phyloP scores from a whole-genome alignment of 768 basidiomycete genomes.

The Termitomyces sp. region DNA sequence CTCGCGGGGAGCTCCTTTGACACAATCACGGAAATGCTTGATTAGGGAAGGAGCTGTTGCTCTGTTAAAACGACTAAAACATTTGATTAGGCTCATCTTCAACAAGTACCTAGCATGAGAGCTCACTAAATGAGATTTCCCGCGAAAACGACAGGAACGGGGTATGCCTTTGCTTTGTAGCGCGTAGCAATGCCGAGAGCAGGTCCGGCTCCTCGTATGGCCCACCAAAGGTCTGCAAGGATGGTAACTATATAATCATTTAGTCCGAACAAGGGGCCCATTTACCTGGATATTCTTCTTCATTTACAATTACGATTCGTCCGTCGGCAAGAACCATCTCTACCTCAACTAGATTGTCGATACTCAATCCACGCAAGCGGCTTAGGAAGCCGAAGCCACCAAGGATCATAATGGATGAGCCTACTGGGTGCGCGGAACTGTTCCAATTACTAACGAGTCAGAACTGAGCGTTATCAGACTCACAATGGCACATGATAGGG shows the following conservation, averaged over 20 bases:
- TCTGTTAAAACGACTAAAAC: slow-evolving; percentile 73
- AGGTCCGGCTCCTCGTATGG: slow-evolving; percentile 78
- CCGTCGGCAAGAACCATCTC: slow-evolving; percentile 93
- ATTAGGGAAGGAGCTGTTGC: slow-evolving; percentile 87
- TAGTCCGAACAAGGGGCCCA: background rate
- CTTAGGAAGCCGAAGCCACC: slow-evolving; percentile 90
- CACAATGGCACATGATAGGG: slow-evolving; percentile 83
- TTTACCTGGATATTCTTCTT: slow-evolving; percentile 67
- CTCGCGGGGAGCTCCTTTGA: slow-evolving; percentile 84
- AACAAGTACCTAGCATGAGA: background rate
- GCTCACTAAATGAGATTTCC: slow-evolving; percentile 90
- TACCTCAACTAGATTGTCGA: slow-evolving; percentile 88
- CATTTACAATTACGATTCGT: slow-evolving; percentile 72
- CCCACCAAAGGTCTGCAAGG: slow-evolving; percentile 80
- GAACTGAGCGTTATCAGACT: slow-evolving; percentile 24
- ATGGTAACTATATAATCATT: background rate
- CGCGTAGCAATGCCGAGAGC: slow-evolving; percentile 82
- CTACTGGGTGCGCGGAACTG: slow-evolving; percentile 77
- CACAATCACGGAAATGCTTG: slow-evolving; percentile 89
- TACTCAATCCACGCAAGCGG: slow-evolving; percentile 78
- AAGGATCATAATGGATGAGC: slow-evolving; percentile 76
- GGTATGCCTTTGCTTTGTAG: slow-evolving; percentile 88
- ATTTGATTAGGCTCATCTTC: slow-evolving; percentile 1
- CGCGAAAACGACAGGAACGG: slow-evolving; percentile 87
- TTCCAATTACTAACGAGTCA: slow-evolving; percentile 5